Conservation (phyloP, 306 rosid species). For the Fragaria nilgerrensis region DNA sequence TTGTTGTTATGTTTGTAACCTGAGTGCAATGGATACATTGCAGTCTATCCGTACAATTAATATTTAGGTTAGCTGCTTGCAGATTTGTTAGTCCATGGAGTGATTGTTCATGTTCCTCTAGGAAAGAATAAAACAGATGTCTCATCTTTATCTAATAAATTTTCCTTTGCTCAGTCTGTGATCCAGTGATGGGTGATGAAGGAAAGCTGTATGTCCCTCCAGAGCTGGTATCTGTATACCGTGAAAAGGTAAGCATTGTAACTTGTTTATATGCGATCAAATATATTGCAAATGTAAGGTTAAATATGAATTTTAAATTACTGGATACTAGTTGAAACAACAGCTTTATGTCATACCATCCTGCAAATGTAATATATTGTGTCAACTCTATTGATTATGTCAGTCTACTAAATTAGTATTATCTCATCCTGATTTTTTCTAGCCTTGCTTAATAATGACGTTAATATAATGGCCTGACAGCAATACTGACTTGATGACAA, state of each 20-base stretch:
- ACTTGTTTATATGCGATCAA: neutral
- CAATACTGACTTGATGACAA: constrained; percentile 15
- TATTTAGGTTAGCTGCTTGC: constrained; percentile 5
- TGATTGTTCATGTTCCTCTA: neutral
- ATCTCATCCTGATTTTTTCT: neutral
- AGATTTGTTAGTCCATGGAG: constrained; percentile 8
- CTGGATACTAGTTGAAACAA: constrained; percentile 20
- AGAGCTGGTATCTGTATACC: constrained; percentile 83
- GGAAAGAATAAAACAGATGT: neutral
- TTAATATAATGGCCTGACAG: neutral
- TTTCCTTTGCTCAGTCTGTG: constrained; percentile 64
- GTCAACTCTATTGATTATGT: constrained; percentile 2
- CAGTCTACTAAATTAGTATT: neutral
- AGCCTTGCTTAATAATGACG: neutral
- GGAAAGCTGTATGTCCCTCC: constrained; percentile 89
- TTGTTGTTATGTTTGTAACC: neutral
- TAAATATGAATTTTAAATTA: constrained; percentile 8
- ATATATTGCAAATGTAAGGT: neutral
- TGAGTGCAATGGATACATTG: neutral
- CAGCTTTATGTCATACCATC: constrained; percentile 11
- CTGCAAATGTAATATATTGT: constrained; percentile 18
- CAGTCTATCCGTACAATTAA: neutral
- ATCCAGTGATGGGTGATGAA: constrained; percentile 98
- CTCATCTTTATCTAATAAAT: constrained; percentile 22
- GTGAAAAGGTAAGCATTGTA: constrained; percentile 68